Evolutionary conservation across 2,329 filamentous ascomycete genomes (phyloP).

Genomic region (Diplodia intermedia): DNA sequence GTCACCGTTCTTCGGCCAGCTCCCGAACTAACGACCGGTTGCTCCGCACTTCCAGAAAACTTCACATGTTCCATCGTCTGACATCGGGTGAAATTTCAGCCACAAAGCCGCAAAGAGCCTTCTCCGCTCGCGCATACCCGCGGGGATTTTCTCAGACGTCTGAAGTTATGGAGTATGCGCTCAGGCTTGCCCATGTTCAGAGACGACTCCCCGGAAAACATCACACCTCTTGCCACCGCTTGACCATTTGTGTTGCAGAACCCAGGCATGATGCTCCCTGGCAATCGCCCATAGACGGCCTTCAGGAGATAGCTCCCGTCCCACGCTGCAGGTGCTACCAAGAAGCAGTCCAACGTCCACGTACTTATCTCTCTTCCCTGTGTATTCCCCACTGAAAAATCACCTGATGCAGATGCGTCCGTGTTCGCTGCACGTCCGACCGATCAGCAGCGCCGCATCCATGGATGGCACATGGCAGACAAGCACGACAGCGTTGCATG

Average conservation of each 20-base stretch:
- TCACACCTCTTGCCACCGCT: background rate
- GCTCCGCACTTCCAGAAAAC: background rate
- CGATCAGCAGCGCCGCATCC: slow-evolving; percentile 6
- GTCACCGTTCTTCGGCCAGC: background rate
- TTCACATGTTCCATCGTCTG: slow-evolving; percentile 16
- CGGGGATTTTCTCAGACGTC: slow-evolving; percentile 18
- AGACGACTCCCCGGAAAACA: background rate
- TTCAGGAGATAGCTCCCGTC: background rate
- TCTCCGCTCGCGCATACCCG: slow-evolving; percentile 9
- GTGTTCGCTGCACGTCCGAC: background rate
- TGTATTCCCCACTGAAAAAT: slow-evolving; percentile 1
- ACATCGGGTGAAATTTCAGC: background rate
- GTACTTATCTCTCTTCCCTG: background rate
- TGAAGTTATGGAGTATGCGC: slow-evolving; percentile 14
- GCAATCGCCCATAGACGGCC: background rate
- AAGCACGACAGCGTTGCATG: slow-evolving; percentile 8
- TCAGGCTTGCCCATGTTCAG: slow-evolving; percentile 16
- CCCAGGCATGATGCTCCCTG: background rate
- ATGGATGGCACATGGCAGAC: background rate
- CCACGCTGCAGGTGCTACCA: background rate
- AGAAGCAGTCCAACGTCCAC: background rate
- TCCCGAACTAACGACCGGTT: background rate
- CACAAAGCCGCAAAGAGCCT: slow-evolving; percentile 5
- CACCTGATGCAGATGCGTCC: slow-evolving; percentile 14
- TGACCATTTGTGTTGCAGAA: background rate